Conservation (phyloP, 371 early-diverging fungal genomes). For the Lichtheimia ramosa region DNA sequence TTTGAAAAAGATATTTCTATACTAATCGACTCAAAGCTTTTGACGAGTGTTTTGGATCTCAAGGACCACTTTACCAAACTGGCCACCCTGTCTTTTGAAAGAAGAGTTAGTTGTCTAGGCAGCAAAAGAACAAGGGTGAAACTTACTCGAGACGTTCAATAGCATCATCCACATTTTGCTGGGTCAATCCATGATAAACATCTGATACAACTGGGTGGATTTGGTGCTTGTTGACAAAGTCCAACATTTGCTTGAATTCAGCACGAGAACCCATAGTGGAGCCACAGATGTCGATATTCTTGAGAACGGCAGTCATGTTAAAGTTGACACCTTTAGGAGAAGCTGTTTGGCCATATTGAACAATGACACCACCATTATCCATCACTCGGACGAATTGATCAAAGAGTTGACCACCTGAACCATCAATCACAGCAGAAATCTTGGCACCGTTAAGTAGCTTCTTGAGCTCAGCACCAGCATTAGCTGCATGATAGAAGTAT, state of each 20-base stretch:
- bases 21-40: conserved; percentile 1
- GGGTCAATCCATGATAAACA: conserved; percentile 57
- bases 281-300: conserved; percentile 63
- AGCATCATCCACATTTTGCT: conserved; percentile 47
- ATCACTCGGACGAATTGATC: conserved; percentile 36
- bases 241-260: conserved; percentile 65
- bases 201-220: conserved; percentile 63
- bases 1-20: background rate
- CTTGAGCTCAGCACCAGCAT: conserved; percentile 52
- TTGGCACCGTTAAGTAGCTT: conserved; percentile 33
- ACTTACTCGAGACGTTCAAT: conserved; percentile 6
- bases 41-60: conserved; percentile 5
- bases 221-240: conserved; percentile 57
- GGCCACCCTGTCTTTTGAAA: conserved; percentile 13
- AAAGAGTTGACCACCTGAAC: conserved; percentile 64
- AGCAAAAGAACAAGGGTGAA: conserved; percentile 10
- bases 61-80: conserved; percentile 23
- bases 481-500: conserved; percentile 27
- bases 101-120: background rate
- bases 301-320: conserved; percentile 51
- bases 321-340: conserved; percentile 39
- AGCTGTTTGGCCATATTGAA: conserved; percentile 62
- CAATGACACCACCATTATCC: conserved; percentile 58
- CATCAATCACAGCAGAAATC: conserved; percentile 69
- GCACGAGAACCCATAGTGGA: conserved; percentile 68